Percentiles rank a stretch among this genome's conserved stretches.
These are phyloP conservation scores for Cutaneotrichosporon sp. DNA, from an alignment of 1,284 basidiomycete species.

Conservation along the genomic window DNA sequence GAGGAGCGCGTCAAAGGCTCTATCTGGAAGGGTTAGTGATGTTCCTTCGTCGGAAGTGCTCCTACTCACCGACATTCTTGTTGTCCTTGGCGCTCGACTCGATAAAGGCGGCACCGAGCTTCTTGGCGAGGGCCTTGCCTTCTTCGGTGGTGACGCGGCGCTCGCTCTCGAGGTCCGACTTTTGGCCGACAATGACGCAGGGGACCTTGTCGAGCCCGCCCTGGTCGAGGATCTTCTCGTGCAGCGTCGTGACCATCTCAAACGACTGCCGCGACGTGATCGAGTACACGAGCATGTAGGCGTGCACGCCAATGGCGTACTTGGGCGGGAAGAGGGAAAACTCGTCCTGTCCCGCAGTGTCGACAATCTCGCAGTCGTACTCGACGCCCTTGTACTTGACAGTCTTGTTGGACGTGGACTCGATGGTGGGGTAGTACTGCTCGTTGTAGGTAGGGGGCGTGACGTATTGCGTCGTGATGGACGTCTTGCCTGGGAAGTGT, in stretches of 20 bases:
- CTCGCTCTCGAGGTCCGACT: slow-evolving; percentile 68
- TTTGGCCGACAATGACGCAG: slow-evolving; percentile 94
- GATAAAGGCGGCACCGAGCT: slow-evolving; percentile 69
- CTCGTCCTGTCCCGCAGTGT: slow-evolving; percentile 94
- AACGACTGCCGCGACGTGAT: slow-evolving; percentile 88
- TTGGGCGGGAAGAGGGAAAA: slow-evolving; percentile 76
- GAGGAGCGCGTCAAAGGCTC: slow-evolving; percentile 82
- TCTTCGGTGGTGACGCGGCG: slow-evolving; percentile 67
- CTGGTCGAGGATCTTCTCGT: slow-evolving; percentile 97
- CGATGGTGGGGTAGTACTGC: slow-evolving; percentile 91
- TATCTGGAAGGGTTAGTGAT: slow-evolving; percentile 52
- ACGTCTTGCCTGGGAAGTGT: slow-evolving; percentile 63
- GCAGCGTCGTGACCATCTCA: slow-evolving; percentile 90
- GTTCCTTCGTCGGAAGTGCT: neutral
- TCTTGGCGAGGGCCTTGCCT: slow-evolving; percentile 68
- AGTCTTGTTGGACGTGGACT: slow-evolving; percentile 77
- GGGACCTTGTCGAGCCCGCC: slow-evolving; percentile 84
- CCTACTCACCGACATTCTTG: slow-evolving; percentile 74
- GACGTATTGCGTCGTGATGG: slow-evolving; percentile 67
- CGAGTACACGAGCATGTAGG: slow-evolving; percentile 88
- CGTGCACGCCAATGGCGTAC: slow-evolving; percentile 75
- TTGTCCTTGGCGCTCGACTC: slow-evolving; percentile 88
- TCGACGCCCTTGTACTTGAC: slow-evolving; percentile 77
- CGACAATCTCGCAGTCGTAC: slow-evolving; percentile 95
- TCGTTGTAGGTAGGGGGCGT: slow-evolving; percentile 64